Evolutionary conservation across 768 basidiomycete genomes (phyloP).

Genomic region (Hebeloma cylindrosporum): DNA sequence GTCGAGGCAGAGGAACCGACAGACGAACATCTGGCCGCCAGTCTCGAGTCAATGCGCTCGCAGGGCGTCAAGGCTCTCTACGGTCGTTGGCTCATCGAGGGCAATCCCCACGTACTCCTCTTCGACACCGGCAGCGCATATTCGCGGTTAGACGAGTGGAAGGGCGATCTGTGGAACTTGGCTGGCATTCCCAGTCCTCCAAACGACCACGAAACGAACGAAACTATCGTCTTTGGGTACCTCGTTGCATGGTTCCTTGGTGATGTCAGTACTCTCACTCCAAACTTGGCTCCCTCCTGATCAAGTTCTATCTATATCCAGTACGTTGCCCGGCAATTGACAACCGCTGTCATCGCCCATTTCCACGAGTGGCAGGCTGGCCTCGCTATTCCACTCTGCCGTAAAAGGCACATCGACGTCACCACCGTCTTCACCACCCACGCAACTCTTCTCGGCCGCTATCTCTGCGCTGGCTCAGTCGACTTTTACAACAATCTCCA

Average conservation of each 20-base stretch:
- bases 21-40: conserved; percentile 72
- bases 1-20: conserved; percentile 91
- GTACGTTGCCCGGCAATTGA: conserved; percentile 80
- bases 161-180: conserved; percentile 96
- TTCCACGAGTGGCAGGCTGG: conserved; percentile 99
- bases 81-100: conserved; percentile 98
- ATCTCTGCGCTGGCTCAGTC: conserved; percentile 96
- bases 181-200: conserved; percentile 97
- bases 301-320: conserved; percentile 28
- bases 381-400: conserved; percentile 89
- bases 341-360: conserved; percentile 90
- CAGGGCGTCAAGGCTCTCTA: conserved; percentile 94
- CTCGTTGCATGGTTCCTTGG: conserved; percentile 99
- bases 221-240: conserved; percentile 96
- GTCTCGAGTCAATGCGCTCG: conserved; percentile 79
- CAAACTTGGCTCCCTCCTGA: conserved; percentile 9
- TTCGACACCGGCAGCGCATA: conserved; percentile 93
- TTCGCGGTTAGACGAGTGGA: conserved; percentile 95
- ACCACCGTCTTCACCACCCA: conserved; percentile 99
- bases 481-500: conserved; percentile 99
- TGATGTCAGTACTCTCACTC: conserved; percentile 58
- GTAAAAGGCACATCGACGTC: conserved; percentile 96
- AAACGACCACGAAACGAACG: conserved; percentile 97
- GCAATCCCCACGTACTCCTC: conserved; percentile 89
- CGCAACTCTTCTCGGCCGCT: conserved; percentile 96